Evolutionary conservation across 192 early-diverging fungal species (phyloP), one percentile per base, ranked within the genome.

Genomic region (Kickxella alabastrina): DNA sequence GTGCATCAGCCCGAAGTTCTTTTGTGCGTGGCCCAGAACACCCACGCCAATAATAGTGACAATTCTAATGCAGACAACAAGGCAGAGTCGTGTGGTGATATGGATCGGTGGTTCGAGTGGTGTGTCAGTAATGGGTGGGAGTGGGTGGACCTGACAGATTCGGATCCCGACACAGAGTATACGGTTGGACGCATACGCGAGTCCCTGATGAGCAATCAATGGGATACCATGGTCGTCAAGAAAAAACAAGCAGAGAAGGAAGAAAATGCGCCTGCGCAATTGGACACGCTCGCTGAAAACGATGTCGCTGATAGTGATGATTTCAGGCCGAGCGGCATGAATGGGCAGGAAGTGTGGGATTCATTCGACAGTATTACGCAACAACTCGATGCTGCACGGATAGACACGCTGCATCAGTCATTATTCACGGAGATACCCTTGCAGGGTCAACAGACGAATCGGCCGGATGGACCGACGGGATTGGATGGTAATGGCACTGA

Each of bases 121-220:
- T 75, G 71, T 37, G 39, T 67, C 3, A 39, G 8, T 3, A 54
- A 49, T 26, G 71, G 71, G 15, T 75, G 71, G 71, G 71, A 75
- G 39, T 75, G 71, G 71, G 56, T 75, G 22, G 71, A 75, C 37
- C 44, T 75, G 47, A 63, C 64, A 1, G 71, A 75, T n/a, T 5
- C 41, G 5, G 70, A 73, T 25, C 62, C 69, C 0, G 62, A 73
- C 8, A 60, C 62, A 15, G 70, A 66, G 24, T 52, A 74, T 43
- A 58, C 63, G 13, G 40, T 63, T n/a, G 55, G 28, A 1, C 32
- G 64, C 4, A 26, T 75, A 2, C 71, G 56, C n/a, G 71, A 75
- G 18, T 59, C 71, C 0, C 52, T 75, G 17, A 22, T 29, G 17
- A 61, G 52, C 52, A 75, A 75, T 36, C 64, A 75, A 34, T 75